Percentiles rank a stretch among this genome's conserved stretches.
Conservation (phyloP, 2,329 filamentous ascomycete genomes). For the Trichophyton equinum region DNA sequence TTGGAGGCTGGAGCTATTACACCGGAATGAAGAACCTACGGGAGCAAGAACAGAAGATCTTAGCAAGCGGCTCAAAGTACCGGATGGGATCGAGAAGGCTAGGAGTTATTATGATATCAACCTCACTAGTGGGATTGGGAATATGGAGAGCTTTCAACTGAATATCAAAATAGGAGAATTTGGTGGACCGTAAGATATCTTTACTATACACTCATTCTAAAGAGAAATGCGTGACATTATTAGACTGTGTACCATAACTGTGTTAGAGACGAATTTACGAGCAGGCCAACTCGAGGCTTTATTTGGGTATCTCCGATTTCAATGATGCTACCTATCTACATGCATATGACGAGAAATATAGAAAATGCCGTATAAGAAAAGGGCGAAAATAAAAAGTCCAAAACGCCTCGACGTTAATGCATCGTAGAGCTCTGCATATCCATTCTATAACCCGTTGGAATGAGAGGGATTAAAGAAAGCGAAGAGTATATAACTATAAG, state of each 20-base stretch:
- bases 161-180: background rate
- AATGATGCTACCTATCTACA: conserved; percentile 12
- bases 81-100: conserved; percentile 58
- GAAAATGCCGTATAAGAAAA: conserved; percentile 8
- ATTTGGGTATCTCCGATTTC: conserved; percentile 12
- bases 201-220: background rate
- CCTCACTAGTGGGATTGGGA: conserved; percentile 56
- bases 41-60: conserved; percentile 47
- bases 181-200: background rate
- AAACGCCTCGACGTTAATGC: background rate
- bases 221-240: background rate
- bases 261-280: background rate
- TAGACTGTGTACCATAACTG: background rate
- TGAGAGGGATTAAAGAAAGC: background rate
- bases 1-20: conserved; percentile 65
- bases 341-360: conserved; percentile 5
- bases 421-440: background rate
- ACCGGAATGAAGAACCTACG: conserved; percentile 62
- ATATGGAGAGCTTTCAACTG: conserved; percentile 46
- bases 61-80: conserved; percentile 57
- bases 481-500: conserved; percentile 21
- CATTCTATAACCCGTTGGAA: too few relatives aligned
- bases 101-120: conserved; percentile 55
- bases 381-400: conserved; percentile 4
- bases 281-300: background rate